Percentiles rank a stretch among this genome's conserved stretches.
Conservation (phyloP, 1,139 yeast genomes). For the Magnusiomyces paraingens region DNA sequence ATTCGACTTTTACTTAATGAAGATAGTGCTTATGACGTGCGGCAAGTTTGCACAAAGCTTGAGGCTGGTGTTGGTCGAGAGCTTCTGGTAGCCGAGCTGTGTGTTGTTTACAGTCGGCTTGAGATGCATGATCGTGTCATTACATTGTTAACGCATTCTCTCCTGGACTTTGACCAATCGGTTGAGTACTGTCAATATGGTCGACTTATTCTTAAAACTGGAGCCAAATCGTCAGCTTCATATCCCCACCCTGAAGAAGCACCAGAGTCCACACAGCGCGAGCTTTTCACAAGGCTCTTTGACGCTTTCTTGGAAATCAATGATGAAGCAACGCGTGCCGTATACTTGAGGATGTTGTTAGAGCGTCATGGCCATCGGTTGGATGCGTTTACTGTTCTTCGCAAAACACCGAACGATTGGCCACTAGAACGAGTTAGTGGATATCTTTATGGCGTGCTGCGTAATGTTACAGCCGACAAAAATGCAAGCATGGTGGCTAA, state of each 20-base stretch:
- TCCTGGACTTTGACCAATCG: slow-evolving; percentile 34
- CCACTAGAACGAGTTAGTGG: slow-evolving; percentile 30
- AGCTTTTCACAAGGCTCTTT: slow-evolving; percentile 28
- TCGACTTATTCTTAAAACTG: background rate
- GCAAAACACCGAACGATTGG: slow-evolving; percentile 32
- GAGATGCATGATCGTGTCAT: slow-evolving; percentile 33
- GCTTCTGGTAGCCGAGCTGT: slow-evolving; percentile 31
- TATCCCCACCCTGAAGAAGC: background rate
- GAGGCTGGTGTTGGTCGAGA: slow-evolving; percentile 21
- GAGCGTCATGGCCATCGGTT: slow-evolving; percentile 30
- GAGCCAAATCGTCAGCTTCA: background rate
- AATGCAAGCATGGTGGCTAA: slow-evolving; percentile 21
- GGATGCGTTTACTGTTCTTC: slow-evolving; percentile 29
- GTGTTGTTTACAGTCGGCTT: slow-evolving; percentile 32
- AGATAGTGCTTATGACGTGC: slow-evolving; percentile 25
- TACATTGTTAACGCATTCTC: slow-evolving; percentile 28
- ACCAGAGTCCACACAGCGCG: slow-evolving; percentile 11
- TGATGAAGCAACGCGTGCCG: slow-evolving; percentile 22
- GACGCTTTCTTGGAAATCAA: slow-evolving; percentile 26
- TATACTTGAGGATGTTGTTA: slow-evolving; percentile 27
- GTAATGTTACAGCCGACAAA: slow-evolving; percentile 22
- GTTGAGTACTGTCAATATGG: slow-evolving; percentile 32
- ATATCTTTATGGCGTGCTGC: slow-evolving; percentile 24
- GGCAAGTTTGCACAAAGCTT: slow-evolving; percentile 23
- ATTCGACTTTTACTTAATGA: slow-evolving; percentile 24